Base-by-base conservation (phyloP, 2,329 filamentous ascomycete genomes). In the Parafenestella ontariensis region DNA sequence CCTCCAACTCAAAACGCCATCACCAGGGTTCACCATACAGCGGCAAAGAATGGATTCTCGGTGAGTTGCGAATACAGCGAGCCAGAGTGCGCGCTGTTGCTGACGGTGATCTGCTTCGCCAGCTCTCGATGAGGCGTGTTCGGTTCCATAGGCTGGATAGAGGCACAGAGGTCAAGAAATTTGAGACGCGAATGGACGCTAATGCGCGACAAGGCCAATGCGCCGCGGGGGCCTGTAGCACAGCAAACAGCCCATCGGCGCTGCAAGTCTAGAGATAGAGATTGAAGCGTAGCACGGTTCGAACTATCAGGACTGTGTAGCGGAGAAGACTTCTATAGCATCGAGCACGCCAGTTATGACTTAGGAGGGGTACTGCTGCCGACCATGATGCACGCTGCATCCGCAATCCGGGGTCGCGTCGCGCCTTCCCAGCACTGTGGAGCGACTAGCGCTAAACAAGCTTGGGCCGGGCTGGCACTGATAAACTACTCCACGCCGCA, bases 31-130 rank as follows among this genome's bases (percentile, higher is more conserved):
- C 29, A 58, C 54, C 74, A 40, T 78, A 81, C 82, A 46, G 81
- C 82, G 46, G 81, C 82, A 66, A 84, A 84, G 70, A 83, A 82
- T 9, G 82, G 82, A 62, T 84, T 84, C 26, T 72, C 74, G 23
- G 77, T 75, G 40, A 83, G 70, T 40, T 82, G 79, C 18, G 74
- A 69, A 46, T 79, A 75, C 18, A 81, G 57, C 5, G 78, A 77
- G 45, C 69, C 73, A 53, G 77, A 65, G 43, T 66, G 76, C 50
- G 65, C 65, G 33, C 67, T 64, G 39, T 62, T 53, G 42, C 71
- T 70, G 48, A 62, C 45, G 69, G 66, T 31, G 44, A 65, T 49
- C 39, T 78, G 73, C 60, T 74, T 76, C 49, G 78, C 62, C 49
- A 77, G 69, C 69, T 73, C 64, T 49, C 69, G 66, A 53, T 64